These are phyloP conservation scores for Tylopilus subfusipes DNA, from an alignment of 768 basidiomycete species.

Conservation along the genomic window DNA sequence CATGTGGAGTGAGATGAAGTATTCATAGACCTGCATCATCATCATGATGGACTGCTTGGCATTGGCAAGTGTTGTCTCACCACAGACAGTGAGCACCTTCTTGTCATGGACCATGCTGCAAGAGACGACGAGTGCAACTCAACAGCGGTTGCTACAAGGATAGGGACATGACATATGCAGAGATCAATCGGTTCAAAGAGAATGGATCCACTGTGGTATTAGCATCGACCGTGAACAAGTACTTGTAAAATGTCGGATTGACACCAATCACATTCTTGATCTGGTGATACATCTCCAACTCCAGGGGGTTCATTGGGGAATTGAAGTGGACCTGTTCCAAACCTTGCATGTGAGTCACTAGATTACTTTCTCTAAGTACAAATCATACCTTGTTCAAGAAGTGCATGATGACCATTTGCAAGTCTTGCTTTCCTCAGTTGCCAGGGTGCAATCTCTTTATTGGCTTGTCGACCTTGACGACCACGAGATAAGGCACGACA, in stretches of 20 bases:
- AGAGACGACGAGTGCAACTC: neutral
- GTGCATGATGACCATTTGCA: constrained; percentile 94
- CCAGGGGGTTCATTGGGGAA: constrained; percentile 92
- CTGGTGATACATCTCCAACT: constrained; percentile 98
- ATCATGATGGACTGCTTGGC: constrained; percentile 93
- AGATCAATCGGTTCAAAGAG: constrained; percentile 87
- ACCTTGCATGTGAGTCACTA: neutral
- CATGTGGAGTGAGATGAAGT: constrained; percentile 98
- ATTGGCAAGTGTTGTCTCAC: constrained; percentile 91
- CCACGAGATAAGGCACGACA: constrained; percentile 90
- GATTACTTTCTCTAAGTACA: neutral
- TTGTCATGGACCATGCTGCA: constrained; percentile 94
- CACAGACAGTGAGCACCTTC: constrained; percentile 90
- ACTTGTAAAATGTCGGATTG: constrained; percentile 98
- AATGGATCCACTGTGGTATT: constrained; percentile 90
- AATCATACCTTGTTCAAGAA: constrained; percentile 90
- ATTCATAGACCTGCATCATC: constrained; percentile 99
- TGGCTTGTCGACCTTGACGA: constrained; percentile 94
- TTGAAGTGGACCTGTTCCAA: constrained; percentile 85
- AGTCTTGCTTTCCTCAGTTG: constrained; percentile 97
- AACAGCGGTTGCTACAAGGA: neutral
- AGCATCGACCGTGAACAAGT: constrained; percentile 88
- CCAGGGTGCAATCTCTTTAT: constrained; percentile 91
- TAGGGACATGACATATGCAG: constrained; percentile 61
- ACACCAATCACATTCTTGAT: constrained; percentile 99